Evolutionary conservation across 768 basidiomycete genomes (phyloP), one percentile per base, ranked within the genome.

Genomic region (Tylopilus felleus): DNA sequence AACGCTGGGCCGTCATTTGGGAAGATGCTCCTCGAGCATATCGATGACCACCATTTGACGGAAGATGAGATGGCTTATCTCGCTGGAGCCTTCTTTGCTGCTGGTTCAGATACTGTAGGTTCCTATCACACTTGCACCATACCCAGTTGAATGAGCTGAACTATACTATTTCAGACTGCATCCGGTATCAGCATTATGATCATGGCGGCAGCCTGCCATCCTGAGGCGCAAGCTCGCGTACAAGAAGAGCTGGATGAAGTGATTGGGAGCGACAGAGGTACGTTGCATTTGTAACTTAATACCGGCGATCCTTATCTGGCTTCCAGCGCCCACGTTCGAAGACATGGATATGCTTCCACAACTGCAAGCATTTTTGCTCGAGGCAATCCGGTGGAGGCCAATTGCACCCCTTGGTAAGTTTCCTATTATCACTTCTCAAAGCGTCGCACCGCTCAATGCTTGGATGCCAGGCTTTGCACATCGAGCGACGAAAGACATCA

Each of bases 31-130:
- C 61, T 84, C 2, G 80, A 82, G 54, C 73, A 75, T 6, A 75
- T 79, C 55, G 55, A 63, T 2, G 76, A 79, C 44, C 75, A 80
- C 22, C 75, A 73, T 8, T 73, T 84, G 9, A 74, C 79, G 5
- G 71, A 77, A 44, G 70, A 78, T 47, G 82, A 85, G 55, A 75
- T 76, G 7, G 76, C 81, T 0, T 84, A 83, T 65, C 74, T 84
- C n/a, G 80, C 79, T 2, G 83, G 83, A 1, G 72, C 73, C 36
- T 75, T 85, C 69, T 84, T 83, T 56, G 82, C 81, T 17, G 83
- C 82, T 7, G 83, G 82, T 3, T 75, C 77, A 1, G 81, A 82
- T 55, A 84, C 83, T 7, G 73, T 67, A 48, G 41, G 64, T 46
- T n/a, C 23, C 45, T 13, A n/a, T 9, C 6, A 13, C 16, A 16